These are phyloP conservation scores for Hypoxylon lienhwacheense DNA, from an alignment of 495 filamentous ascomycete species.

Conservation along the genomic window DNA sequence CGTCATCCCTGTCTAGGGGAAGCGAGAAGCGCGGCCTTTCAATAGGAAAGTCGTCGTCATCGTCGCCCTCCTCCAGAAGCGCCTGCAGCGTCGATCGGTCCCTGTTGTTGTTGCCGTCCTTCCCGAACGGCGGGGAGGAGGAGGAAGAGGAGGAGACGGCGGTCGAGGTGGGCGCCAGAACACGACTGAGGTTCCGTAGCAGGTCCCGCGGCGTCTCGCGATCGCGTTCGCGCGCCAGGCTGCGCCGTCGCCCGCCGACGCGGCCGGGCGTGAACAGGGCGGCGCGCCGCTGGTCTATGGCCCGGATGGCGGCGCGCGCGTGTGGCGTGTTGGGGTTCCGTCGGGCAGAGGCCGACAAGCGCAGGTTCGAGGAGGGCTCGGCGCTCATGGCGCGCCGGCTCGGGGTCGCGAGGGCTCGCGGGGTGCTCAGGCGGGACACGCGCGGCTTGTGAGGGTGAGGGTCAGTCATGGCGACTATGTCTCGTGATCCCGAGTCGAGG, in stretches of 20 bases:
- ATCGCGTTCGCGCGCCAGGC: slow-evolving; percentile 58
- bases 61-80: slow-evolving; percentile 57
- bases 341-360: slow-evolving; percentile 44
- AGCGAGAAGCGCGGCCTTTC: slow-evolving; percentile 69
- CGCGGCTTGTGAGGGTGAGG: slow-evolving; percentile 4
- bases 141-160: slow-evolving; percentile 63
- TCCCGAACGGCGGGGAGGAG: slow-evolving; percentile 25
- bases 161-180: slow-evolving; percentile 62
- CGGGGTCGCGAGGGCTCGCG: slow-evolving; percentile 37
- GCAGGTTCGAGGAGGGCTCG: slow-evolving; percentile 36
- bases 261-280: slow-evolving; percentile 70
- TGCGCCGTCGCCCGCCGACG: slow-evolving; percentile 59
- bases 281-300: slow-evolving; percentile 70
- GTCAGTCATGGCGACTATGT: slow-evolving; percentile 29
- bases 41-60: slow-evolving; percentile 61
- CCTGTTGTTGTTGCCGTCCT: slow-evolving; percentile 17
- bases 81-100: slow-evolving; percentile 36
- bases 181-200: slow-evolving; percentile 65
- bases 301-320: slow-evolving; percentile 63
- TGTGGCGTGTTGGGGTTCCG: slow-evolving; percentile 63
- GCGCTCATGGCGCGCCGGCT: slow-evolving; percentile 38
- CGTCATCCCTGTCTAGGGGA: slow-evolving; percentile 65
- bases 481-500: neutral
- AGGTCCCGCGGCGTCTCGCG: slow-evolving; percentile 77
- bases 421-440: slow-evolving; percentile 28